Base-by-base conservation (phyloP, 1,139 yeast species). In the Pichia sp. region DNA sequence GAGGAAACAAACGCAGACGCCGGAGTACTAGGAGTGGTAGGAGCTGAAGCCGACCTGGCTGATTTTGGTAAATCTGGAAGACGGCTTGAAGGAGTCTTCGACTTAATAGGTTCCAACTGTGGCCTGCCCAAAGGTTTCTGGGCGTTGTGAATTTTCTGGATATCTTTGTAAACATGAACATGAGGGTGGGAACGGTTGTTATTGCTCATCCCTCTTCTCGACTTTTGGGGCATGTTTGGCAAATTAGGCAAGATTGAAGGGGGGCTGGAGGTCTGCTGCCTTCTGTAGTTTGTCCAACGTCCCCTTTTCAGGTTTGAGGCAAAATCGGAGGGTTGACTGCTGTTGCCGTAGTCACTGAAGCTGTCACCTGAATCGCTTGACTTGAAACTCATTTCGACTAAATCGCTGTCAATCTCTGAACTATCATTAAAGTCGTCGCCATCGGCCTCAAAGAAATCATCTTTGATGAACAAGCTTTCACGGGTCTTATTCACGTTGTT, bases 141-240 rank as follows among this genome's bases (percentile, higher is more conserved):
- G 29, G 58, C 55, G 45, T 57, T 52, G 45, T 58, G 61, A 34
- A 58, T 54, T 30, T 53, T 60, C 45, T 52, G 56, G 15, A 60
- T 57, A 34, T 56, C 60, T 30, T 59, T 59, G 45, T 59, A 59
- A 15, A 54, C 61, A 52, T 59, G 61, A 8, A 34, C 49, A 32
- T 47, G 57, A 19, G 46, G 48, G 38, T 16, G 23, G 31, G 46
- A 16, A 42, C 16, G 26, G 26, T 23, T 11, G 31, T 26, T 38
- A 10, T 16, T 32, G 16, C 38, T 23, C 26, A 23, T 49, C 4
- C 34, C 23, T 23, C 31, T 31, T 8, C 13, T 32, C 13, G 57
- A 53, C 15, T 46, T 10, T 26, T 6, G 36, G 11, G 49, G 51
- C 13, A 40, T 13, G 34, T 15, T 41, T 41, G 51, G 45, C 8